Evolutionary conservation across 805 yeast species (phyloP), one percentile per base, ranked within the genome.

Genomic region (Hanseniaspora guilliermondii): DNA sequence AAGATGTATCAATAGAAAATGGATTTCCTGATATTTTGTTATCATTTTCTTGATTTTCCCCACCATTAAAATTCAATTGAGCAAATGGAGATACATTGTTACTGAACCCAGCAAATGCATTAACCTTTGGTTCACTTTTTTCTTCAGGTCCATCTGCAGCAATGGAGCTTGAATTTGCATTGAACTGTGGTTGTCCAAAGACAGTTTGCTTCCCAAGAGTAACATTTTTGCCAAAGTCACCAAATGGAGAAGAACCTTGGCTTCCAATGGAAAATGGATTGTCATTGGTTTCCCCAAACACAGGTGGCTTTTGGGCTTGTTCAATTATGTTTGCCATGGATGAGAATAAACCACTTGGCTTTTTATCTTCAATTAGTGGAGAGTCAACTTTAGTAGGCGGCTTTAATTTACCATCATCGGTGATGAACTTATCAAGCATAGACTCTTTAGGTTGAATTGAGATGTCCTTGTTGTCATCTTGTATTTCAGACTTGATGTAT

Each of bases 131-230:
- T 45, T 55, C 55, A 25, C 57, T 16, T 16, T 56, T 58, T 4
- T 61, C 4, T 25, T 37, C 16, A 35, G 47, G 2, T 14, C 2
- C 33, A 11, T 30, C 33, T 11, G 14, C 33, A 30, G 33, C 33
- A 30, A 30, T 30, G 12, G 12, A 12, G 12, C 33, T 25, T n/a
- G 35, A 53, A 8, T 62, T 53, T 11, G 63, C 48, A 9, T 65
- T 67, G 56, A 61, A 62, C 4, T 62, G 60, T 7, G 67, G 30
- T 4, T 56, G 49, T 40, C 61, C 59, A 52, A 56, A 57, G 6
- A 56, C 53, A 25, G 57, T 47, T 8, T 24, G 38, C 14, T n/a
- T 44, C 3, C 47, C 22, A 14, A 25, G 21, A 25, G 47, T 21
- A 2, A 24, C 21, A 6, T 50, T 35, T 17, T 27, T 44, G 19